Evolutionary conservation across 176 grass and related monocot species (phyloP).

Genomic region (Triticum dicoccoides): DNA sequence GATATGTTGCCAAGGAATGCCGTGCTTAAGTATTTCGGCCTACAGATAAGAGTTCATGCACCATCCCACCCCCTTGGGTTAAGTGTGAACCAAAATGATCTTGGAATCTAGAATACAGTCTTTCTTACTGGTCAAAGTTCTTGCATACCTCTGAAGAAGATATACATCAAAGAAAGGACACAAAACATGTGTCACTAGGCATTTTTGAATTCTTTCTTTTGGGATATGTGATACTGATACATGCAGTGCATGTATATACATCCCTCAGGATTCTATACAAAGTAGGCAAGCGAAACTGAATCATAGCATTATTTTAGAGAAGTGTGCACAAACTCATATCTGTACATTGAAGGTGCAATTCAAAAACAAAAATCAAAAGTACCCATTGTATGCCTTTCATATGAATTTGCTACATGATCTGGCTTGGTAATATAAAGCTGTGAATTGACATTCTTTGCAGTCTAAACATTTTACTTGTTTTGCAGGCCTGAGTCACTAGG

Average conservation of each 20-base stretch:
- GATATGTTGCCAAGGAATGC: background rate
- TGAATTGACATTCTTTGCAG: background rate
- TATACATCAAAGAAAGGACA: background rate
- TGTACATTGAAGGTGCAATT: background rate
- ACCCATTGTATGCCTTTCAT: background rate
- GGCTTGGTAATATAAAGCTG: constrained; percentile 3
- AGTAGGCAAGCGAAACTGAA: background rate
- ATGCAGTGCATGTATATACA: background rate
- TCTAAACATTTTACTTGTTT: constrained; percentile 26
- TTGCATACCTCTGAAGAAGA: background rate
- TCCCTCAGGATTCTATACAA: constrained; percentile 10
- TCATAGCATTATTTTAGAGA: background rate
- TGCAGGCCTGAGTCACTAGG: constrained; percentile 91
- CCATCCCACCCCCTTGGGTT: background rate
- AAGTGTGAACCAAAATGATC: background rate
- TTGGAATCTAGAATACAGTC: background rate
- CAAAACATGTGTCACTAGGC: background rate
- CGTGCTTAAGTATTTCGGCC: background rate
- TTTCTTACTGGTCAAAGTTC: background rate
- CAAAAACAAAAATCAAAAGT: background rate
- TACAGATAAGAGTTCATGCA: background rate
- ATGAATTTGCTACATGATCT: background rate
- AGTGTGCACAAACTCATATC: background rate
- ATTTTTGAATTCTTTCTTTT: background rate
- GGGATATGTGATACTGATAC: background rate